These are phyloP conservation scores for Verticillium longisporum DNA, from an alignment of 2,329 filamentous ascomycete species.

Conservation along the genomic window DNA sequence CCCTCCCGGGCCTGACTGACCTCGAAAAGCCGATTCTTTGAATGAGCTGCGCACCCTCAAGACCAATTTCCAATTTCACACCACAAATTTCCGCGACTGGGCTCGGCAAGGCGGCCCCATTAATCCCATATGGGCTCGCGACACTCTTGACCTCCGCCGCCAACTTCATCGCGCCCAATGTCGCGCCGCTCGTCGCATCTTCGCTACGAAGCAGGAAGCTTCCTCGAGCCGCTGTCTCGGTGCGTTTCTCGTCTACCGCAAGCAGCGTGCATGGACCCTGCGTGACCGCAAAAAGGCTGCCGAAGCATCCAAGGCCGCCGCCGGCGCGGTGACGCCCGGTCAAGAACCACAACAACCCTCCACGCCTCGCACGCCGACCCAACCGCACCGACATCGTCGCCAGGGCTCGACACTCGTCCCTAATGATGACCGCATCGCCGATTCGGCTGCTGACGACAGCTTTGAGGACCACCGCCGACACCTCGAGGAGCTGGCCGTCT, in stretches of 20 bases:
- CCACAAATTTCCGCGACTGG: constrained; percentile 48
- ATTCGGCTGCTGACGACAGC: constrained; percentile 14
- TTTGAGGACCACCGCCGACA: constrained; percentile 29
- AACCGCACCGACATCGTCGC: constrained; percentile 1
- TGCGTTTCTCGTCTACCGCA: constrained; percentile 46
- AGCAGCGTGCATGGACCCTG: constrained; percentile 31
- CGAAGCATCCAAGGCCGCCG: not conserved
- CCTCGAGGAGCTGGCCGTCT: constrained; percentile 42
- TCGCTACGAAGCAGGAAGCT: constrained; percentile 40
- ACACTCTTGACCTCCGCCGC: constrained; percentile 40
- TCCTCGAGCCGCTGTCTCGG: constrained; percentile 44
- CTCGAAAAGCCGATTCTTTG: constrained; percentile 41
- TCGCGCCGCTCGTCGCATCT: constrained; percentile 49
- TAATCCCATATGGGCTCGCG: constrained; percentile 47
- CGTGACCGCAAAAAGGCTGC: not conserved
- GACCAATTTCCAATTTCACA: constrained; percentile 37
- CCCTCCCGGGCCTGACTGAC: constrained; percentile 8
- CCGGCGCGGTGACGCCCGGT: not conserved
- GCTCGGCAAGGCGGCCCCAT: constrained; percentile 46
- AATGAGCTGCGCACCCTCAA: constrained; percentile 40
- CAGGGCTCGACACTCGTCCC: constrained; percentile 2
- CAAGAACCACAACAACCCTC: not conserved
- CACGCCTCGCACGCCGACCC: constrained; percentile 1
- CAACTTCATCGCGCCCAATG: constrained; percentile 53
- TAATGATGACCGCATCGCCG: not conserved